Conservation (phyloP, 306 rosid genomes). For the Quercus cerris region DNA sequence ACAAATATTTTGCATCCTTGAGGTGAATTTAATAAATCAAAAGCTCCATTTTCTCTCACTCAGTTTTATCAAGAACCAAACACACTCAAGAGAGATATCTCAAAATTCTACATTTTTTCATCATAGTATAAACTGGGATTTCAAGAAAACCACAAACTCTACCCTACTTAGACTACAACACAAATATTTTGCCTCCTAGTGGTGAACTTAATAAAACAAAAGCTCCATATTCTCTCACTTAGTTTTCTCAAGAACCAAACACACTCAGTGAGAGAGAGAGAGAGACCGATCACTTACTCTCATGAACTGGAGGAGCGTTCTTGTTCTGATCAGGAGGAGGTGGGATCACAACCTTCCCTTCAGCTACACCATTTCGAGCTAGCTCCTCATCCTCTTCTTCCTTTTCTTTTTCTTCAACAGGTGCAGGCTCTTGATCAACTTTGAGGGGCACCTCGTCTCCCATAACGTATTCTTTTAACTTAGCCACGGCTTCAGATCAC, state of each 20-base stretch:
- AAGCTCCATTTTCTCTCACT: background rate
- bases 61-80: no score
- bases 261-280: background rate
- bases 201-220: background rate
- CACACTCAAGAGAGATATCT: background rate
- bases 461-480: conserved; percentile 45
- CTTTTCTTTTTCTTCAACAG: background rate
- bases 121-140: background rate
- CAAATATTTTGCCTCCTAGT: background rate
- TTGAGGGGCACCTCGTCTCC: conserved; percentile 42
- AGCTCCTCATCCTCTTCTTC: conserved; percentile 2
- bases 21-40: background rate
- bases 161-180: background rate
- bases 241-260: background rate
- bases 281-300: conserved; percentile 27
- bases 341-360: conserved; percentile 17
- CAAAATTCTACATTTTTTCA: background rate
- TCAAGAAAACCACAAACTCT: background rate
- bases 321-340: conserved; percentile 18
- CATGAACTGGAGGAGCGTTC: conserved; percentile 19
- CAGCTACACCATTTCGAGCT: conserved; percentile 16
- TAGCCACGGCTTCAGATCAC: conserved; percentile 21
- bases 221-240: no score
- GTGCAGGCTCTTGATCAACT: conserved; percentile 17
- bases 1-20: background rate